phyloP scores from a whole-genome alignment of 805 yeast genomes.

The Ogataea sp. region DNA sequence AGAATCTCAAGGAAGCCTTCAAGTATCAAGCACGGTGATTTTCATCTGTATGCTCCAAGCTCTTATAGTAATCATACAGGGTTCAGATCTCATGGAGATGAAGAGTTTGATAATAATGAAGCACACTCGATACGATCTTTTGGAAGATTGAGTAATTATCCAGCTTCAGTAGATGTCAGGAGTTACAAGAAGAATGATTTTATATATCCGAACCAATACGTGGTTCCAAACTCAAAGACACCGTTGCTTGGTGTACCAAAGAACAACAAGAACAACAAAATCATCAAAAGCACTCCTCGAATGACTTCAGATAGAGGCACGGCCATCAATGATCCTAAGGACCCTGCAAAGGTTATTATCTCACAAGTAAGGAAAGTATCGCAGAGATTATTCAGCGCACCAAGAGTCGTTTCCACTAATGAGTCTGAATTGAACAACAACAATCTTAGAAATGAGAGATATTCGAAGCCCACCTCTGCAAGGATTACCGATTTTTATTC shows the following conservation, averaged over 20 bases:
- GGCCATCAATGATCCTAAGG: background rate
- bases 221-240: background rate
- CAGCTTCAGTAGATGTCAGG: background rate
- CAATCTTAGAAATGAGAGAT: no score
- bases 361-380: slow-evolving; percentile 24
- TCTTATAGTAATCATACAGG: background rate
- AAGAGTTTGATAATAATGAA: background rate
- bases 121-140: background rate
- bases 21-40: background rate
- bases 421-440: background rate
- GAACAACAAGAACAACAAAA: background rate
- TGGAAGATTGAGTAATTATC: background rate
- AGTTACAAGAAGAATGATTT: background rate
- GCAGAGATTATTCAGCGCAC: slow-evolving; percentile 13
- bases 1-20: background rate
- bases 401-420: background rate
- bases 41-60: background rate
- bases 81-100: background rate
- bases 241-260: background rate
- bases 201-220: slow-evolving; percentile 1
- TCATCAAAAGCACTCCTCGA: background rate
- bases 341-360: slow-evolving; percentile 10
- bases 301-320: background rate
- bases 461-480: background rate
- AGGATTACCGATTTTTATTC: background rate